Base-by-base conservation (phyloP, 2,329 filamentous ascomycete genomes). In the Apiospora marii region DNA sequence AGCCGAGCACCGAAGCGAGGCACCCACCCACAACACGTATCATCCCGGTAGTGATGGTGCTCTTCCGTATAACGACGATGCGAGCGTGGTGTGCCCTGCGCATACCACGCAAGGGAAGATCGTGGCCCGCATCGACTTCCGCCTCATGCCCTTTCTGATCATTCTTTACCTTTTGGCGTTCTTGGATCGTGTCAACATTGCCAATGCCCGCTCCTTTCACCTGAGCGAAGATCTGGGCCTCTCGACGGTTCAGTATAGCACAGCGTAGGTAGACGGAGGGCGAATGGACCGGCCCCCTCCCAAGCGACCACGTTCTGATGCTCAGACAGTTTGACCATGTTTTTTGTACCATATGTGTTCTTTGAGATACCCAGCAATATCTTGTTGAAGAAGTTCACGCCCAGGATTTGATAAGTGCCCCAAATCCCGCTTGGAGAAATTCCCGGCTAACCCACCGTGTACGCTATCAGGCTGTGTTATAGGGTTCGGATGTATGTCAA, bases 391-490 rank as follows among this genome's bases (percentile, higher is more conserved):
- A 83, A 82, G 24, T 77, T 82, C 69, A 80, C 87, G 83, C 79
- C 80, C 7, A 77, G 77, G 16, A 72, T 80, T 74, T 81, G 80
- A 74, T 74, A 72, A 72, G 73, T 72, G 22, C 1, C 73, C 84
- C 92, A 30, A 30, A 71, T 88, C 86, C 74, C 92, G 92, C 74
- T 83, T 93, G 68, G 94, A 92, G 14, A 12, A 41, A 16, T 37
- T n/a, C 16, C 30, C 16, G 10, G 44, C 73, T 74, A 58, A 74
- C 69, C 22, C 24, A 19, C 61, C 7, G 12, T 61, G 22, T 44
- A 74, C 73, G 93, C 86, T 97, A 34, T 91, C 92, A 4, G 80
- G 90, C 70, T 97, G 95, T 84, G 97, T 97, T 92, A 93, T 96
- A 75, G 84, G 90, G 72, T 98, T 97, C 76, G 93, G 94, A 13